Evolutionary conservation across 2,329 filamentous ascomycete genomes (phyloP), one percentile per base, ranked within the genome.

Genomic region (Periconia sp.): DNA sequence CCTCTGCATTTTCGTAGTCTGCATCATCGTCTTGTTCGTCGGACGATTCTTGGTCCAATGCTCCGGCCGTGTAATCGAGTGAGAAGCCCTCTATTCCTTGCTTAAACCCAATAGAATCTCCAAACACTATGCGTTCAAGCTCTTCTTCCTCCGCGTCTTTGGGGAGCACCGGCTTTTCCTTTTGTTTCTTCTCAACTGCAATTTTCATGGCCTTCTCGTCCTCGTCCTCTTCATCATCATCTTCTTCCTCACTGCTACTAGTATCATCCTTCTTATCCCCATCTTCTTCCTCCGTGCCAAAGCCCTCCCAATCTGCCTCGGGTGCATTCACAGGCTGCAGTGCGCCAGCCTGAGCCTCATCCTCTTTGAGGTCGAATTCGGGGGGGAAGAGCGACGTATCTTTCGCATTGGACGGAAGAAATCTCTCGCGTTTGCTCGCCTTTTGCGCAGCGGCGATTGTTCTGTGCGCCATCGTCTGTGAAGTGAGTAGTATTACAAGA

Each of bases 81-180:
- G 78, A 66, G 78, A 85, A 74, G 74, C 77, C 66, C 77, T 88
- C 89, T 48, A 97, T 77, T 41, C 88, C 87, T 53, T 88, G 81
- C 54, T 87, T 83, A 73, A 97, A 97, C 33, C 87, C 90, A n/a
- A 85, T 83, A 45, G 88, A 86, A 75, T 96, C 90, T 51, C 94
- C 94, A 57, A 99, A 90, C 3, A 99, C 89, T 57, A 97, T 79
- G 60, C 87, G 85, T 77, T 97, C 93, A 30, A 97, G 84, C 70
- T 93, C 91, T 67, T 89, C 85, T 72, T 97, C 92, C 49, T 89
- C 86, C 14, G 85, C 86, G 70, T 96, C 91, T 70, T 93, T 94
- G 47, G 89, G 87, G 20, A 65, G 44, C 19, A 64, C 54, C 9
- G 57, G 54, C 53, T 61, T 64, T 45, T 66, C 64, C 56, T 69